phyloP scores from a whole-genome alignment of 148 eudicot species.

The Nyssa sinensis region DNA sequence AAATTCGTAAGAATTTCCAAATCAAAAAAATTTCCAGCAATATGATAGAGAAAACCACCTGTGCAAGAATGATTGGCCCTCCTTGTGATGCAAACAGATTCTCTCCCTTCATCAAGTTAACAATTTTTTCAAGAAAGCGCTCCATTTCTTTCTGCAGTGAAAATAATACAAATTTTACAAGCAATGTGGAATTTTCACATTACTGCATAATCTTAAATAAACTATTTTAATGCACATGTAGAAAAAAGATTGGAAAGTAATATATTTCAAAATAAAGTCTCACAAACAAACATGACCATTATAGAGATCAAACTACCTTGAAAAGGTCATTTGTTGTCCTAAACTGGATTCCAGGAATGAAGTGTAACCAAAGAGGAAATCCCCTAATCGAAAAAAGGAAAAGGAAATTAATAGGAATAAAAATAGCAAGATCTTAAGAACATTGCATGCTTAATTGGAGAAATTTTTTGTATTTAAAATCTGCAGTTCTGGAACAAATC shows the following conservation, averaged over 20 bases:
- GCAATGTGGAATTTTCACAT: neutral
- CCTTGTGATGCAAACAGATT: slow-evolving; percentile 57
- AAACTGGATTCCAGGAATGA: slow-evolving; percentile 49
- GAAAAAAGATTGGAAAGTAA: neutral
- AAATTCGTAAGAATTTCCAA: neutral
- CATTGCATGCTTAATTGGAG: neutral
- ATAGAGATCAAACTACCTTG: slow-evolving; percentile 41
- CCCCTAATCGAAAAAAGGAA: slow-evolving; percentile 30
- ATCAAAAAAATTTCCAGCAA: neutral
- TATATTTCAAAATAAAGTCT: neutral
- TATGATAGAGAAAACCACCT: slow-evolving; percentile 27
- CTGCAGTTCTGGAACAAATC: slow-evolving; percentile 5
- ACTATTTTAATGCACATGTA: neutral
- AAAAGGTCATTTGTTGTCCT: slow-evolving; percentile 42
- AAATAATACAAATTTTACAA: neutral
- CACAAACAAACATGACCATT: neutral
- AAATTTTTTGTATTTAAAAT: too few relatives aligned
- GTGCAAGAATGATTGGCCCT: slow-evolving; percentile 52
- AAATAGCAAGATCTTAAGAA: neutral
- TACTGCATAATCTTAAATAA: neutral
- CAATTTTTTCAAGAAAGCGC: slow-evolving; percentile 43
- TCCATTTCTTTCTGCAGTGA: slow-evolving; percentile 43
- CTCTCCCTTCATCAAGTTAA: slow-evolving; percentile 46
- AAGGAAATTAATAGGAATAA: neutral
- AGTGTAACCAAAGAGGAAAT: slow-evolving; percentile 57